Percentiles rank a stretch among this genome's conserved stretches.
These are phyloP conservation scores for Astrephomene gubernaculifera DNA, from an alignment of 139 green algal species.

Conservation along the genomic window DNA sequence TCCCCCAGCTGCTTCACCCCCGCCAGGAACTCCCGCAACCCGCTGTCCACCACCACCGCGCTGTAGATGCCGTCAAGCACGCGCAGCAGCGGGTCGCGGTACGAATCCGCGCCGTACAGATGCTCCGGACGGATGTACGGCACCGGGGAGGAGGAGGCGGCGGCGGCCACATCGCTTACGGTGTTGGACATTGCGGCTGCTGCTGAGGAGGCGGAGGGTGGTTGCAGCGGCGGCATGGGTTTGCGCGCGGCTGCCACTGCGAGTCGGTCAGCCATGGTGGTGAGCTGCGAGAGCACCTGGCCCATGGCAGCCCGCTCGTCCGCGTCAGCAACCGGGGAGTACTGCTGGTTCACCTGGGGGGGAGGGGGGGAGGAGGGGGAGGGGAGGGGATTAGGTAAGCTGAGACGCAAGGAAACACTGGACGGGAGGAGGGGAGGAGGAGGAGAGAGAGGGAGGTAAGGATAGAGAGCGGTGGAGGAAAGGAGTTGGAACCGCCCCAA, in stretches of 20 bases:
- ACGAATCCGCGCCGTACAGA: slow-evolving; percentile 18
- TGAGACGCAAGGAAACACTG: no score
- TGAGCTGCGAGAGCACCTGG: slow-evolving; percentile 38
- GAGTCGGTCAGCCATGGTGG: slow-evolving; percentile 33
- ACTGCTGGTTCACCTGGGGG: slow-evolving; percentile 27
- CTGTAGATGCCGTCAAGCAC: slow-evolving; percentile 38
- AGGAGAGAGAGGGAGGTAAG: no score
- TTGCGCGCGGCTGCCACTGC: slow-evolving; percentile 18
- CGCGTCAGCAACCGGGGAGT: slow-evolving; percentile 10
- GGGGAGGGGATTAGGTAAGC: no score
- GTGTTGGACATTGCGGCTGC: no score
- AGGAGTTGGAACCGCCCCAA: no score
- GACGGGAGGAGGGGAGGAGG: no score
- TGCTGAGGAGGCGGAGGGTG: not conserved
- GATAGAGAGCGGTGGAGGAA: no score
- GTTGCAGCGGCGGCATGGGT: not conserved
- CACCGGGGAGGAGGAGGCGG: not conserved
- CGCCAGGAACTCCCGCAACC: slow-evolving; percentile 38
- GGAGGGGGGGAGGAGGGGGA: not conserved
- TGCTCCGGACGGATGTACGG: slow-evolving; percentile 19
- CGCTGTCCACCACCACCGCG: slow-evolving; percentile 39
- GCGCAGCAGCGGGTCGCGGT: slow-evolving; percentile 30
- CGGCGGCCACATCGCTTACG: not conserved
- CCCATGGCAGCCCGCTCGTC: slow-evolving; percentile 29
- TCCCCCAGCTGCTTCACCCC: slow-evolving; percentile 46